A percentile compares a stretch with the other conserved stretches of the same genome.
Conservation (phyloP, 2,329 filamentous ascomycete species). For the Pseudocercospora fuligena region DNA sequence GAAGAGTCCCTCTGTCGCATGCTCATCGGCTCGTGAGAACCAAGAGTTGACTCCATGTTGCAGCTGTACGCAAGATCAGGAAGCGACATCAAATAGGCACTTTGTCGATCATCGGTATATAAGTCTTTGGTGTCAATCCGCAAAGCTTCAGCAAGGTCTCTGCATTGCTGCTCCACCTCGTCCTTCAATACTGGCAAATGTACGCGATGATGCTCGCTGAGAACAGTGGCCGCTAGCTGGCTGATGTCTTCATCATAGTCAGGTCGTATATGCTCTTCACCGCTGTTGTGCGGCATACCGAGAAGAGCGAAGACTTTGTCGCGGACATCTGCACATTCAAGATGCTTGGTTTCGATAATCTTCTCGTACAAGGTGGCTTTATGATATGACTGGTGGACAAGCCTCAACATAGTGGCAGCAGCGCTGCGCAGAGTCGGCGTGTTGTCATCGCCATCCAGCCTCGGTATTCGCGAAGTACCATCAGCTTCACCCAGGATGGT, state of each 20-base stretch:
- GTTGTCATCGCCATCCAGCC: background rate
- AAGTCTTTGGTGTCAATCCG: background rate
- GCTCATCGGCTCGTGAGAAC: too few species aligned
- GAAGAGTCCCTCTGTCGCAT: too few species aligned
- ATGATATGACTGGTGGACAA: background rate
- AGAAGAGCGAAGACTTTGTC: conserved; percentile 19
- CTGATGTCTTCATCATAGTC: conserved; percentile 3
- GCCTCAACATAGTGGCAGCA: conserved; percentile 11
- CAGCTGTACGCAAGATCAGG: background rate
- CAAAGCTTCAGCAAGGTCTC: background rate
- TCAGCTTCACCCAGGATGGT: background rate
- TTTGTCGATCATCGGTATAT: background rate
- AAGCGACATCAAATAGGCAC: background rate
- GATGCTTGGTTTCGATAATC: conserved; percentile 1
- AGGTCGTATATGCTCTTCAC: background rate
- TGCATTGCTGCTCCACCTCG: conserved; percentile 4
- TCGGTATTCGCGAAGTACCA: background rate
- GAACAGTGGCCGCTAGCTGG: conserved; percentile 1
- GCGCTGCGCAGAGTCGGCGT: background rate
- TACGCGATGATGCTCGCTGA: background rate
- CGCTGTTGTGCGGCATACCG: background rate
- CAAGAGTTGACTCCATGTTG: background rate
- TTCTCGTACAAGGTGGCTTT: background rate
- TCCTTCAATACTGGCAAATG: background rate
- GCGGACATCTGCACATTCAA: conserved; percentile 10